phyloP scores from a whole-genome alignment of 2,329 filamentous ascomycete species.

The Aureobasidium mangrovei region DNA sequence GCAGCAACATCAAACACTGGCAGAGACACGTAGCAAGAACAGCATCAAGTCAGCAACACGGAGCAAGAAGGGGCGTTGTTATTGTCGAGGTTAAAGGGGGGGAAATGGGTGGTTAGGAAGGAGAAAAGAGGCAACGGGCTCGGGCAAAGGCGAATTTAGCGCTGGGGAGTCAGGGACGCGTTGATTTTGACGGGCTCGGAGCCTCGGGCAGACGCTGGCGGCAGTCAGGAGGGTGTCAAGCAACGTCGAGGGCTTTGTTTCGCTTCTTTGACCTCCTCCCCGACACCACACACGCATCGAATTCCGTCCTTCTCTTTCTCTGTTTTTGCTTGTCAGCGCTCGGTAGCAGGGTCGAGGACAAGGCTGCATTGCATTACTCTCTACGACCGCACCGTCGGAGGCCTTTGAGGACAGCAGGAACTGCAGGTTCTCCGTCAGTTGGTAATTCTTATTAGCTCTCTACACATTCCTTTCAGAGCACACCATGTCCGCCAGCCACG shows the following conservation, averaged over 20 bases:
- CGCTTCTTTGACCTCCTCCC: not conserved
- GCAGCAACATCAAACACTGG: no score
- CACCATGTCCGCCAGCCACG: slow-evolving; percentile 34
- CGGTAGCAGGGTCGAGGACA: slow-evolving; percentile 5
- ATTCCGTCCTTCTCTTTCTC: slow-evolving; percentile 5
- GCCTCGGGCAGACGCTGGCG: not conserved
- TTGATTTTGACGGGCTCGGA: not conserved
- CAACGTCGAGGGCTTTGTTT: slow-evolving; percentile 11
- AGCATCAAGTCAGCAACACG: no score
- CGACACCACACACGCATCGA: not conserved
- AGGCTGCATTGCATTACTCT: not conserved
- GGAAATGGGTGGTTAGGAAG: no score
- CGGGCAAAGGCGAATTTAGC: slow-evolving; percentile 2
- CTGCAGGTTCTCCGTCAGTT: slow-evolving; percentile 57
- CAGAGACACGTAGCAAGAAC: no score
- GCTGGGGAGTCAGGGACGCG: not conserved
- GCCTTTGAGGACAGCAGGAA: slow-evolving; percentile 77
- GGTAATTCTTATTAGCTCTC: slow-evolving; percentile 15
- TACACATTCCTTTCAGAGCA: slow-evolving; percentile 8
- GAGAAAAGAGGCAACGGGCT: no score
- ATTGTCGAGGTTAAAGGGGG: no score
- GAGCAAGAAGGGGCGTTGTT: no score
- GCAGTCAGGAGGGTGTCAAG: slow-evolving; percentile 7
- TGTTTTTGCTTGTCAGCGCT: slow-evolving; percentile 3
- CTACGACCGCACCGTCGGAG: slow-evolving; percentile 29